These are phyloP conservation scores for Basidioascus undulatus DNA, from an alignment of 768 basidiomycete genomes.

Conservation along the genomic window DNA sequence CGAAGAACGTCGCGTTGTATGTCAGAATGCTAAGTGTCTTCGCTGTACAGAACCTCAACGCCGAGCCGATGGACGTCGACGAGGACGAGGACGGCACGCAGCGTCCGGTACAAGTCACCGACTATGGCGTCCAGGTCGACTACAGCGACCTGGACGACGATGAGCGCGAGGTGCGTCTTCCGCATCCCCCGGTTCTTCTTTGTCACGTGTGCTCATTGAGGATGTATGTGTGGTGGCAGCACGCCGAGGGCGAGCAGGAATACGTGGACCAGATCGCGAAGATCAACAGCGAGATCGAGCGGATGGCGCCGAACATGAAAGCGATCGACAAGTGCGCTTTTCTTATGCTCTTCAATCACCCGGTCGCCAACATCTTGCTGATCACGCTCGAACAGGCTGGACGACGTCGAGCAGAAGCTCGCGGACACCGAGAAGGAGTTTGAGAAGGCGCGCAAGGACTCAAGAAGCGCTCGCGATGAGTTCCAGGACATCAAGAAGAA, in stretches of 20 bases:
- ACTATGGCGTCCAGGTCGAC: slow-evolving; percentile 77
- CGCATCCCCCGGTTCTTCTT: too few species aligned
- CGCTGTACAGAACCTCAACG: slow-evolving; percentile 22
- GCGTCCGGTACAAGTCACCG: slow-evolving; percentile 39
- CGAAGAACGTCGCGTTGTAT: background rate
- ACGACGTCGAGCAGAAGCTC: slow-evolving; percentile 37
- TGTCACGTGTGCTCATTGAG: slow-evolving; percentile 16
- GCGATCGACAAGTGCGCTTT: slow-evolving; percentile 55
- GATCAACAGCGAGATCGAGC: slow-evolving; percentile 56
- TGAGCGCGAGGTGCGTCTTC: slow-evolving; percentile 33
- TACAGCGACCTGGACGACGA: slow-evolving; percentile 51
- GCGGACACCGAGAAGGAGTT: slow-evolving; percentile 78
- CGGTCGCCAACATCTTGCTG: background rate
- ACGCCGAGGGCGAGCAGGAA: slow-evolving; percentile 38
- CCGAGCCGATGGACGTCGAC: slow-evolving; percentile 78
- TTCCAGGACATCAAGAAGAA: slow-evolving; percentile 69
- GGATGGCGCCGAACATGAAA: slow-evolving; percentile 91
- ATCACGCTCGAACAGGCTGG: slow-evolving; percentile 28
- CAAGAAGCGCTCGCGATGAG: slow-evolving; percentile 67
- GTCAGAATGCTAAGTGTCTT: background rate
- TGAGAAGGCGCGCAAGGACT: slow-evolving; percentile 71
- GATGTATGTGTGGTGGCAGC: too few species aligned
- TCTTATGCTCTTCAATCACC: background rate
- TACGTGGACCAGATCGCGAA: slow-evolving; percentile 50
- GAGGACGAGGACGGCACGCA: slow-evolving; percentile 66